phyloP scores from a whole-genome alignment of 768 basidiomycete species.

The Terana coerulea region DNA sequence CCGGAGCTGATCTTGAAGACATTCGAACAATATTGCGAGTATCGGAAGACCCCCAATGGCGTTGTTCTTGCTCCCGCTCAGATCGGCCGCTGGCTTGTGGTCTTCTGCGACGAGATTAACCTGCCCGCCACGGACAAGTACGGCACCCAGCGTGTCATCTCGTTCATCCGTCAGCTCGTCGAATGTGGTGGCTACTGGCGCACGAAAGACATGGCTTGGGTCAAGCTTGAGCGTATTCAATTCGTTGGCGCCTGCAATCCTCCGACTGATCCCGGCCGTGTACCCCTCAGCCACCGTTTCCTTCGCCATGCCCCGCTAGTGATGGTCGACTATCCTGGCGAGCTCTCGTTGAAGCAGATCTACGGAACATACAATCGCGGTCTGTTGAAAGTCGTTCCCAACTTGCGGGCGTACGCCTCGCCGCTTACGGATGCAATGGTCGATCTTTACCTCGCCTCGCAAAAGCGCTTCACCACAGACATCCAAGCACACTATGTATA shows the following conservation, averaged over 20 bases:
- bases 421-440: conserved; percentile 99
- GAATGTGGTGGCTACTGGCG: conserved; percentile 96
- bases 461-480: conserved; percentile 92
- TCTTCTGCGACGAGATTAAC: conserved; percentile 99
- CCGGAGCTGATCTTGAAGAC: conserved; percentile 98
- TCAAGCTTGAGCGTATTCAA: conserved; percentile 96
- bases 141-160: conserved; percentile 97
- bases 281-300: conserved; percentile 97
- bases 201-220: conserved; percentile 93
- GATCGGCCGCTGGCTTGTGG: conserved; percentile 96
- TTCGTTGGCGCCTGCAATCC: conserved; percentile 99
- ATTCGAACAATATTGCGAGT: conserved; percentile 99
- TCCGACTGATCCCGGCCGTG: conserved; percentile 97
- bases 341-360: conserved; percentile 94
- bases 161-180: conserved; percentile 95
- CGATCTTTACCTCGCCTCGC: conserved; percentile 88
- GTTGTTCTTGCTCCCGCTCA: conserved; percentile 91
- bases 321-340: conserved; percentile 99
- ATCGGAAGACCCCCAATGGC: conserved; percentile 97
- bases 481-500: conserved; percentile 99
- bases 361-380: conserved; percentile 98
- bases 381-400: conserved; percentile 91
- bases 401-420: conserved; percentile 87
- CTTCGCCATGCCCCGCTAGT: conserved; percentile 94
- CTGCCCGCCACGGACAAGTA: conserved; percentile 96